Percentiles rank a stretch among this genome's conserved stretches.
Conservation (phyloP, 441 rosid species). For the Viola pubescens region DNA sequence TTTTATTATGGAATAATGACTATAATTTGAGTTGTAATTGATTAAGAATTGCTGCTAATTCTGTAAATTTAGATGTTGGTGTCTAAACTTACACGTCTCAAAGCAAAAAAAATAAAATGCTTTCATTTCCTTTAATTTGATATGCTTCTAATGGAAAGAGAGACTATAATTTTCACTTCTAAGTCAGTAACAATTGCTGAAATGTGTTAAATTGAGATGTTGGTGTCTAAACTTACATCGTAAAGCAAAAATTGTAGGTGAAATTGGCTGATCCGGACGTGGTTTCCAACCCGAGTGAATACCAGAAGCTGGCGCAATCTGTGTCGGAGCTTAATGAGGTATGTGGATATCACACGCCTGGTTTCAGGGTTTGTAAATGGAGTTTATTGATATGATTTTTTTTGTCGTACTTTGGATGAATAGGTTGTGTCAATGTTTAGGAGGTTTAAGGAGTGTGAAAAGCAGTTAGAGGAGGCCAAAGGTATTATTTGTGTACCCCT, state of each 20-base stretch:
- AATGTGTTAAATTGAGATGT: too few relatives aligned
- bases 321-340: conserved; percentile 84
- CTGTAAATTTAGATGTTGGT: too few relatives aligned
- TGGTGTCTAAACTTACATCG: background rate
- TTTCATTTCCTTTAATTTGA: background rate
- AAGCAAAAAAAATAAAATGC: background rate
- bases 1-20: too few relatives aligned
- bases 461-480: conserved; percentile 66
- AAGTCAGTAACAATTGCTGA: too few relatives aligned
- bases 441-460: conserved; percentile 76
- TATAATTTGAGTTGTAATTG: too few relatives aligned
- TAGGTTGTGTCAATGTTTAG: conserved; percentile 67
- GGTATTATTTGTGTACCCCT: conserved; percentile 31
- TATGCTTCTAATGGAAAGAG: background rate
- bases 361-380: conserved; percentile 9
- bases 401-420: conserved; percentile 10
- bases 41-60: too few relatives aligned
- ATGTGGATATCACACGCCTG: background rate
- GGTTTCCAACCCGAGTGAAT: conserved; percentile 64
- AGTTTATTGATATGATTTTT: background rate
- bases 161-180: background rate
- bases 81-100: background rate
- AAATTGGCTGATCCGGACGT: conserved; percentile 90
- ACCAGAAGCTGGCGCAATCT: conserved; percentile 83
- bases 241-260: conserved; percentile 28